Base-by-base conservation (phyloP, 2,329 filamentous ascomycete species). In the Penicillium occitanis region DNA sequence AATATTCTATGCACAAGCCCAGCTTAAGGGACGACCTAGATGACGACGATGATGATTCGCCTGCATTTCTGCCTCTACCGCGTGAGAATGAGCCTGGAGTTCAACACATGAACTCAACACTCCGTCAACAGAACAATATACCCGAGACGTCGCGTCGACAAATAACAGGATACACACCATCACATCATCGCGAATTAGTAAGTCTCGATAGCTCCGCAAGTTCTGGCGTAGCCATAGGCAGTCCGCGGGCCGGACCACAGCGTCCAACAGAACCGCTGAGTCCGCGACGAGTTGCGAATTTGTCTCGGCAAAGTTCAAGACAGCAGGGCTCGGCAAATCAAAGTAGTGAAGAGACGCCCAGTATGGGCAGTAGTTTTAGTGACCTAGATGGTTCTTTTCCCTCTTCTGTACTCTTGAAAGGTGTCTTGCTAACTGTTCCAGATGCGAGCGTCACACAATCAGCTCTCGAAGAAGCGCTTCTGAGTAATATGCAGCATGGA, bases 351-450 rank as follows among this genome's bases (percentile, higher is more conserved):
- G 84, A 84, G 13, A 85, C 84, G 10, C 85, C 85, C 2, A 87
- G 85, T 68, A 88, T 88, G 84, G 87, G 87, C 0, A 88, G 86
- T 68, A 88, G 86, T 65, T 89, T 89, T 70, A 88, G 86, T 69
- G 87, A 89, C 73, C 77, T 90, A 42, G 87, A 89, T 73, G 86
- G 86, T 85, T 76, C 10, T 30, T 57, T 4, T 1, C 14, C 22
- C 46, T n/a, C 6, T 0, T 33, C 13, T 19, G 13, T 11, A 13
- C 14, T n/a, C 10, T 30, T 19, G 3, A 2, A 8, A n/a, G 13
- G 22, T 14, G 33, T n/a, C 14, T 11, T 42, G 3, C 22, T 42
- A 62, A 19, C 50, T 62, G 19, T 19, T 50, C 14, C 68, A 86
- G 86, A 87, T 78, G 82, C 86, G 7, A 87, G 86, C 68, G 85